Conservation (phyloP, 2,329 filamentous ascomycete species). For the Colletotrichum gloeosporioides region DNA sequence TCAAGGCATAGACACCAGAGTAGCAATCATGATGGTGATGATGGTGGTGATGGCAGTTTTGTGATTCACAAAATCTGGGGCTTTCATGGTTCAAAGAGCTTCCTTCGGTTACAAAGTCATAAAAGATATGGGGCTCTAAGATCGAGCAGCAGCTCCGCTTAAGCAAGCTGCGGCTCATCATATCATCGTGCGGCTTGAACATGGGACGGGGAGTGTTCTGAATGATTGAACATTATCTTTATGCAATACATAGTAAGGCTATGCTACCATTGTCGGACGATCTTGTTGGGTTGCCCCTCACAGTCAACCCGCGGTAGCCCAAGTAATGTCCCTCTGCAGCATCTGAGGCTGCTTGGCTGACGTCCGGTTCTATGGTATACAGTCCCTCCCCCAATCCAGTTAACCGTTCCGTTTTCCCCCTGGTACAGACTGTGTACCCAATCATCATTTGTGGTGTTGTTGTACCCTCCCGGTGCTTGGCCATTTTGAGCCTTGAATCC, state of each 20-base stretch:
- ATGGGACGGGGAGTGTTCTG: not conserved
- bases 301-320: not conserved
- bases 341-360: not conserved
- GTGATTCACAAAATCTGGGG: not conserved
- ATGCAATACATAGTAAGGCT: slow-evolving; percentile 1
- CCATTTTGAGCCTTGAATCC: slow-evolving; percentile 2
- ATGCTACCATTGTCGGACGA: not conserved
- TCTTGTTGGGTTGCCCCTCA: not conserved
- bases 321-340: not conserved
- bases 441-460: not conserved
- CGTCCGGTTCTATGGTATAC: not conserved
- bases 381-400: not conserved
- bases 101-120: not conserved
- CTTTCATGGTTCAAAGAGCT: not conserved
- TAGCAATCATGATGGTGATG: not conserved
- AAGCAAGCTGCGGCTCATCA: not conserved
- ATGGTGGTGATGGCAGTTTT: not conserved
- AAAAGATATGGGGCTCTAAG: not conserved
- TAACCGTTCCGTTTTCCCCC: not conserved
- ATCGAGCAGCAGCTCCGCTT: not conserved
- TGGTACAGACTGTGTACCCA: not conserved
- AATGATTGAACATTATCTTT: slow-evolving; percentile 21
- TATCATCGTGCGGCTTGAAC: not conserved
- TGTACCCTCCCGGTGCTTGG: not conserved
- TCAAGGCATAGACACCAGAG: not conserved